These are phyloP conservation scores for Alternaria solani DNA, from an alignment of 2,329 filamentous ascomycete genomes.

Conservation along the genomic window DNA sequence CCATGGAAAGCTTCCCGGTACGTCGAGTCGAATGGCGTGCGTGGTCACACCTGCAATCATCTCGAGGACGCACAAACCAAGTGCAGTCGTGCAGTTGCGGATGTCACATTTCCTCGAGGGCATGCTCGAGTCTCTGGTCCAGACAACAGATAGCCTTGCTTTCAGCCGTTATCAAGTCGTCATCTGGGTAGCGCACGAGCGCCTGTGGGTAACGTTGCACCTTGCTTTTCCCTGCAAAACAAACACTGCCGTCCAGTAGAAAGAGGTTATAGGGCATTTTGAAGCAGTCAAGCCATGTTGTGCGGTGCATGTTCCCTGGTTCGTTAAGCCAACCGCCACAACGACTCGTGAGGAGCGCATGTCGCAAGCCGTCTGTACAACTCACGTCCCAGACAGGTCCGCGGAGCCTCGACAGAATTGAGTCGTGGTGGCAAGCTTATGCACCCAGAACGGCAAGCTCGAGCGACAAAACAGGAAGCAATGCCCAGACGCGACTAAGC, in stretches of 20 bases:
- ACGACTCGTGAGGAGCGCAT: neutral
- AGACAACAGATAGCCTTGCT: conserved; percentile 2
- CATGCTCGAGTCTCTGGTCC: conserved; percentile 9
- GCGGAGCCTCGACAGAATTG: neutral
- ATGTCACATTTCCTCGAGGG: conserved; percentile 16
- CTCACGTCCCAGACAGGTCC: neutral
- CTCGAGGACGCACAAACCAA: neutral
- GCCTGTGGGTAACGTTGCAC: conserved; percentile 11
- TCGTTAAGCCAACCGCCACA: neutral
- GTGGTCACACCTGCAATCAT: conserved; percentile 10
- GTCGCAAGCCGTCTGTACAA: neutral
- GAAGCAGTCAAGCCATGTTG: neutral
- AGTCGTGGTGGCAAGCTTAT: conserved; percentile 20
- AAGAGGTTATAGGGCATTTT: neutral
- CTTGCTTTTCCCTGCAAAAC: neutral
- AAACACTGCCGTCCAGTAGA: neutral
- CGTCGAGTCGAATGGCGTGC: conserved; percentile 13
- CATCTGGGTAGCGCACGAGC: conserved; percentile 8
- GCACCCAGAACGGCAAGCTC: conserved; percentile 28
- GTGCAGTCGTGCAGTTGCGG: conserved; percentile 7
- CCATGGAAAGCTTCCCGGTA: conserved; percentile 5
- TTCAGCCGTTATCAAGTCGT: conserved; percentile 2
- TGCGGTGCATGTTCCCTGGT: neutral
- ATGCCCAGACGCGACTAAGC: conserved; percentile 28
- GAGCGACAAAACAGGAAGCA: conserved; percentile 24